phyloP scores from a whole-genome alignment of 139 green algal genomes.

The Volvox reticuliferus region DNA sequence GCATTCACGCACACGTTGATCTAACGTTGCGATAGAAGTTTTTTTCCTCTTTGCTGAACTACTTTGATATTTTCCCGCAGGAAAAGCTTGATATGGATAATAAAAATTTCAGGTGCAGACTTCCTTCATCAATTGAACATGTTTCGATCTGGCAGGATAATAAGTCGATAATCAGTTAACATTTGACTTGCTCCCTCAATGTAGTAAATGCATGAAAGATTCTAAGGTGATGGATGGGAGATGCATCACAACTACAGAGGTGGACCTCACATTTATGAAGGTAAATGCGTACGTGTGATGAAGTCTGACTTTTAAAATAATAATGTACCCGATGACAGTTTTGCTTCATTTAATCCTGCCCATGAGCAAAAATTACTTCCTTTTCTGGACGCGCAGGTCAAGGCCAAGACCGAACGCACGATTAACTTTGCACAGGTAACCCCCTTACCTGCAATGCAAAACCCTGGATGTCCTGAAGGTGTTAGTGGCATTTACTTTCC shows the following conservation, averaged over 20 bases:
- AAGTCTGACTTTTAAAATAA: too few species aligned
- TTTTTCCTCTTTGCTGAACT: too few species aligned
- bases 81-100: conserved; percentile 37
- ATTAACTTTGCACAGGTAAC: conserved; percentile 65
- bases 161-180: conserved; percentile 9
- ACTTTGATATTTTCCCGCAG: not conserved
- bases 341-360: too few species aligned
- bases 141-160: not conserved
- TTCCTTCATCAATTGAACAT: too few species aligned
- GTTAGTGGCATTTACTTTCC: too few species aligned
- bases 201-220: conserved; percentile 49
- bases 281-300: conserved; percentile 8
- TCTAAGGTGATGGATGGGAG: conserved; percentile 2
- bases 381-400: conserved; percentile 54
- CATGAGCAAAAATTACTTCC: too few species aligned
- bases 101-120: conserved; percentile 18
- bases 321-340: too few species aligned
- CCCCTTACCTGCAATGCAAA: not conserved
- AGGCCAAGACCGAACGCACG: conserved; percentile 72
- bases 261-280: conserved; percentile 79
- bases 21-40: too few species aligned
- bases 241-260: conserved; percentile 62
- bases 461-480: too few species aligned
- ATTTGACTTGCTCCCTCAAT: not conserved
- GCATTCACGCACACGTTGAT: not conserved